Conservation (phyloP, 1,284 basidiomycete genomes). For the Inonotus obliquus region DNA sequence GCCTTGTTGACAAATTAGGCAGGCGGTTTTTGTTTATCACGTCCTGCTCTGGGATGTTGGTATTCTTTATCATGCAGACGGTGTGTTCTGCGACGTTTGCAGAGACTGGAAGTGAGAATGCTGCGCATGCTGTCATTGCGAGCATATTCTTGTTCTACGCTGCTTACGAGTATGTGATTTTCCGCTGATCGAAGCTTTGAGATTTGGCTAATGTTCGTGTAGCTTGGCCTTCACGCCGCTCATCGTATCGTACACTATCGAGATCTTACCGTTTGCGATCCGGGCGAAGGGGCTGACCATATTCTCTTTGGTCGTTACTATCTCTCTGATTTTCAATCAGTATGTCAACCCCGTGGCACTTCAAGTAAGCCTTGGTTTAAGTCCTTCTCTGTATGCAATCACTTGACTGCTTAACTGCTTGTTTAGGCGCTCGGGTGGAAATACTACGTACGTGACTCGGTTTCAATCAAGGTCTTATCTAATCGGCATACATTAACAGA, state of each 20-base stretch:
- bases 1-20: slow-evolving; percentile 53
- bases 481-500: slow-evolving; percentile 27
- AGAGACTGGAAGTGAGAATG: slow-evolving; percentile 34
- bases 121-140: slow-evolving; percentile 66
- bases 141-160: slow-evolving; percentile 77
- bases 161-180: slow-evolving; percentile 50
- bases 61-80: slow-evolving; percentile 70
- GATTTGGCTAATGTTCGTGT: slow-evolving; percentile 13
- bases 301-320: slow-evolving; percentile 62
- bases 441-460: slow-evolving; percentile 42
- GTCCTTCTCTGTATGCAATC: not conserved
- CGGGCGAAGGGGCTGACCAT: slow-evolving; percentile 77
- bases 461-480: not conserved
- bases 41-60: slow-evolving; percentile 60
- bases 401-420: no score
- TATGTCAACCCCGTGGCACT: slow-evolving; percentile 77
- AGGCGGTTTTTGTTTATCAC: slow-evolving; percentile 62
- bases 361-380: slow-evolving; percentile 21
- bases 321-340: slow-evolving; percentile 74
- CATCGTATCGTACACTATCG: slow-evolving; percentile 69
- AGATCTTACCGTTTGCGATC: slow-evolving; percentile 65
- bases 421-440: slow-evolving; percentile 50
- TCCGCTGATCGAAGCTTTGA: not conserved
- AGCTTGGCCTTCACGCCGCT: slow-evolving; percentile 71
- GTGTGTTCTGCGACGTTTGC: slow-evolving; percentile 63